Conservation (phyloP, 2,329 filamentous ascomycete species). For the Knufia petricola region DNA sequence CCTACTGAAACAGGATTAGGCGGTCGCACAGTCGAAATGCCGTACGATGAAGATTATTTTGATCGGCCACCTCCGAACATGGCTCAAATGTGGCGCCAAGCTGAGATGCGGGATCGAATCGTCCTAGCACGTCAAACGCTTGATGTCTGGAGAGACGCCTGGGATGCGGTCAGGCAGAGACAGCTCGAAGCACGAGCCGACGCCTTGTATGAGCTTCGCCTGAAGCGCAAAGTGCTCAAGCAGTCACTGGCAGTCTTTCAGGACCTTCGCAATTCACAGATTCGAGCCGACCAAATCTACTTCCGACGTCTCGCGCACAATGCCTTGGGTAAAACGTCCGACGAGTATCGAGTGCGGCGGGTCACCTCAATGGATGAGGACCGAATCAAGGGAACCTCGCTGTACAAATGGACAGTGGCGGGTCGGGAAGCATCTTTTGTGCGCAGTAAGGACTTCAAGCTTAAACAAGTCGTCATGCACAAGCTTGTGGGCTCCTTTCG, state of each 20-base stretch:
- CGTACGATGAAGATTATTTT: neutral
- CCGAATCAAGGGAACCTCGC: conserved; percentile 4
- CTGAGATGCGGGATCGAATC: neutral
- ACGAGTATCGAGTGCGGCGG: conserved; percentile 7
- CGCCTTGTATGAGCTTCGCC: conserved; percentile 3
- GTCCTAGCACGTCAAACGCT: conserved; percentile 2
- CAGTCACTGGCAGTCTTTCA: conserved; percentile 8
- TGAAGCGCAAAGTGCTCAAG: conserved; percentile 9
- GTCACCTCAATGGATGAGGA: conserved; percentile 7
- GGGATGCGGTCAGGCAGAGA: neutral
- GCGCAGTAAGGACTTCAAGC: conserved; percentile 1
- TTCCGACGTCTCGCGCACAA: conserved; percentile 1
- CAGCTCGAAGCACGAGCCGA: conserved; percentile 4
- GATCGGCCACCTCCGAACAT: conserved; percentile 2
- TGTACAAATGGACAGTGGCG: conserved; percentile 9
- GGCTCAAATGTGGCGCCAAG: neutral
- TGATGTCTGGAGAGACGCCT: neutral
- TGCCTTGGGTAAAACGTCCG: conserved; percentile 5
- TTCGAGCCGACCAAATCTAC: conserved; percentile 7
- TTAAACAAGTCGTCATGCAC: conserved; percentile 1
- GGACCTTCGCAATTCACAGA: conserved; percentile 1
- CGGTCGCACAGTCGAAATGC: neutral
- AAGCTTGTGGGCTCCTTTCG: conserved; percentile 1
- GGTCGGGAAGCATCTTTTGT: conserved; percentile 3
- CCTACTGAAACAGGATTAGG: neutral